Conservation (phyloP, 176 grass and related monocot genomes). For the Rhynchospora breviuscula region DNA sequence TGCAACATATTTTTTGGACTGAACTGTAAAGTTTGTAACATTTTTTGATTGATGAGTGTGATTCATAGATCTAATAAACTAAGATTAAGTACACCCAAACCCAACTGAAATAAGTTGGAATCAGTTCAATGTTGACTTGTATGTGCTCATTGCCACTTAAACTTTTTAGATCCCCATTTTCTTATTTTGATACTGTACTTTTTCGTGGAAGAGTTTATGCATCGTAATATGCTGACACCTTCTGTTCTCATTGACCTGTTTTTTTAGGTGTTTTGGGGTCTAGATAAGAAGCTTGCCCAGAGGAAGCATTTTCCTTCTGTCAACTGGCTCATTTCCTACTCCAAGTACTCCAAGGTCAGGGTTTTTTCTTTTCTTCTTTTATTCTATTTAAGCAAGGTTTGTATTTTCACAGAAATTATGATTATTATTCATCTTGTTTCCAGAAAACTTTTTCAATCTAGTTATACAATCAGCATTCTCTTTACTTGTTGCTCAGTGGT, state of each 20-base stretch:
- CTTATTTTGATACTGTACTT: not conserved
- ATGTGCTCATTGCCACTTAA: not conserved
- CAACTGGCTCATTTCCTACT: constrained; percentile 99
- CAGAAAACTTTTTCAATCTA: not conserved
- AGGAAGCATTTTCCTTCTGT: constrained; percentile 99
- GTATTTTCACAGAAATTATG: not conserved
- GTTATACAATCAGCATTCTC: not conserved
- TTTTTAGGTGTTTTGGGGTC: constrained; percentile 97
- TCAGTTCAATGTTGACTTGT: not conserved
- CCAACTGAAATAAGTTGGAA: not conserved
- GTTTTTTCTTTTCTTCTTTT: not conserved
- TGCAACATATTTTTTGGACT: not conserved
- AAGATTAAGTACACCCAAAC: not conserved
- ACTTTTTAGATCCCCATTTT: not conserved
- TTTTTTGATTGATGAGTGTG: not conserved
- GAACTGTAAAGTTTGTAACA: not conserved
- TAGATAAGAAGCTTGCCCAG: constrained; percentile 98
- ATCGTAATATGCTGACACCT: too few species aligned
- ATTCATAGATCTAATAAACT: not conserved
- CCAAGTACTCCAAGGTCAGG: constrained; percentile 88
- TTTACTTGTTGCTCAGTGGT: constrained; percentile 1
- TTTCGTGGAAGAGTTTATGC: too few species aligned
- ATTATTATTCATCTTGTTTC: not conserved
- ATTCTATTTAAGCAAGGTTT: not conserved
- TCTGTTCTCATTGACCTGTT: not conserved